Evolutionary conservation across 306 rosid genomes (phyloP), one percentile per base, ranked within the genome.

Genomic region (Betula pendula): DNA sequence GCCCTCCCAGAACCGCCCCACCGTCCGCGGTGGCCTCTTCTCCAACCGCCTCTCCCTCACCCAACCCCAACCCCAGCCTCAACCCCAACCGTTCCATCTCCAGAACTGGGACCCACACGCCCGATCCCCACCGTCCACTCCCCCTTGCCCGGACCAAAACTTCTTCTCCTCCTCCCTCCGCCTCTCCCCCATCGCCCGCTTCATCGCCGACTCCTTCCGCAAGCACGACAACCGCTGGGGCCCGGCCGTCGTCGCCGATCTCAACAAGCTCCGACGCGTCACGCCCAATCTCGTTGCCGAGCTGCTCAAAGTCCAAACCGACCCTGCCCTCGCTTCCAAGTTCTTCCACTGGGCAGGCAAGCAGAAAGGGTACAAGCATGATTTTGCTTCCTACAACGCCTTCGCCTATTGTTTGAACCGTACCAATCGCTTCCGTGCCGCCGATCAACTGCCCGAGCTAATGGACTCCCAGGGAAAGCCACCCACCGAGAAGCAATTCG

Each of bases 401-500:
- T 79, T 85, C 2, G 84, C 96, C 12, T 90, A 88, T 59, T 92
- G 96, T 75, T 75, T 92, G 65, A 94, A 94, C 78, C 88, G 93
- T 8, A 38, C 70, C 16, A 78, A 85, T 33, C 89, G 81, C 16
- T 90, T 84, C 70, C 74, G 89, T 4, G 86, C 89, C 0, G 96
- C 91, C 0, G 95, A 90, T 79, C 91, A 89, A 69, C 72, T 92
- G 24, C 97, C 96, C 0, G 95, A 94, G 31, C 83, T 92, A 40
- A 94, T 90, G 98, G 87, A 81, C 6, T 84, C 95, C 0, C 97
- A 94, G 48, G 97, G 97, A 15, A 94, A 83, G 52, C 89, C 90
- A 0, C 97, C 98, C 0, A 86, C 86, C n/a, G 92, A 92, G 85
- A 94, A 90, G 68, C 92, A 94, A 79, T 94, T 90, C 11, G 97